These are phyloP conservation scores for Vigna trinervia DNA, from an alignment of 306 rosid species.

Conservation along the genomic window DNA sequence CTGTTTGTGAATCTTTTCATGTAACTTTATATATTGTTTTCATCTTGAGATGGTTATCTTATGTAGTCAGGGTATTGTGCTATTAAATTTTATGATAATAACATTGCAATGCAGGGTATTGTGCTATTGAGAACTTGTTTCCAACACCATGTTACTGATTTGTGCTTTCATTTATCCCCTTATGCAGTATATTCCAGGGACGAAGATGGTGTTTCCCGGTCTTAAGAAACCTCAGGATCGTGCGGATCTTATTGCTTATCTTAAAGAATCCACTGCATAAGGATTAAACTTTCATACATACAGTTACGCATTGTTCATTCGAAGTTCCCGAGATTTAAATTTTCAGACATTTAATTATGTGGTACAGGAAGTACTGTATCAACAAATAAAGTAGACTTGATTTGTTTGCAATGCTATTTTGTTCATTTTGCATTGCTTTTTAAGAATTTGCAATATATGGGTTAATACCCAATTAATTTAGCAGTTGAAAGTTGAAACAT, in stretches of 20 bases:
- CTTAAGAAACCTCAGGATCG: constrained; percentile 95
- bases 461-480: constrained; percentile 41
- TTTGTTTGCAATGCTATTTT: constrained; percentile 61
- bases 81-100: background rate
- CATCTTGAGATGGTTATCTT: constrained; percentile 19
- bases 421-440: constrained; percentile 50
- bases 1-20: background rate
- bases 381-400: constrained; percentile 59
- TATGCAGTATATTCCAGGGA: constrained; percentile 91
- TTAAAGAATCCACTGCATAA: constrained; percentile 76
- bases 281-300: constrained; percentile 36
- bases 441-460: constrained; percentile 49
- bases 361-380: constrained; percentile 51
- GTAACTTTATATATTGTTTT: background rate
- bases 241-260: constrained; percentile 86
- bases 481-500: constrained; percentile 38
- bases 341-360: constrained; percentile 44
- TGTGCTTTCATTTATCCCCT: background rate
- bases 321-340: constrained; percentile 44
- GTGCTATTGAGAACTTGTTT: background rate
- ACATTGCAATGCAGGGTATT: background rate
- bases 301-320: constrained; percentile 35
- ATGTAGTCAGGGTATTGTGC: constrained; percentile 23
- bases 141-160: constrained; percentile 18
- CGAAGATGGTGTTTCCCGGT: constrained; percentile 98